Percentiles rank a stretch among this genome's conserved stretches.
Conservation (phyloP, 345 rosid species). For the Brassica nigra region DNA sequence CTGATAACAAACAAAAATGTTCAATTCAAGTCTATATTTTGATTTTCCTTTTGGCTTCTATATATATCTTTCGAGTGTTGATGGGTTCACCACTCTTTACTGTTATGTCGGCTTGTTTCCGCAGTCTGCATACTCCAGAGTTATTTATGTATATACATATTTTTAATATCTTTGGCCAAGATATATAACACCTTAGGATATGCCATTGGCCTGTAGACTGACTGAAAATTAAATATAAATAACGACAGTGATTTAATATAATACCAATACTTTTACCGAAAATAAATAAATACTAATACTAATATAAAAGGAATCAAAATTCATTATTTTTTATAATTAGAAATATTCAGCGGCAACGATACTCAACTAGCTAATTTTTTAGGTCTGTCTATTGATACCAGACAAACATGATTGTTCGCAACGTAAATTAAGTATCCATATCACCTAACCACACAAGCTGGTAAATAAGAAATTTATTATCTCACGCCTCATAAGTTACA, state of each 20-base stretch:
- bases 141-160: not conserved
- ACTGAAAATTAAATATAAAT: too few relatives aligned
- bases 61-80: slow-evolving; percentile 10
- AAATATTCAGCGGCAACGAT: too few relatives aligned
- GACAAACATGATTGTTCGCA: too few relatives aligned
- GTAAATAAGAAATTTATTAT: not conserved
- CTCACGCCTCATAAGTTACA: not conserved
- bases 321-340: too few relatives aligned
- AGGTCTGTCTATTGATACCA: too few relatives aligned
- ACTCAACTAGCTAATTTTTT: too few relatives aligned
- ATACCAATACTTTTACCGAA: too few relatives aligned
- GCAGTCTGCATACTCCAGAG: not conserved
- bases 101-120: not conserved
- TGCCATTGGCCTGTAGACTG: not conserved
- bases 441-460: too few relatives aligned
- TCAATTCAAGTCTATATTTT: slow-evolving; percentile 2
- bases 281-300: not conserved
- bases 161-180: not conserved
- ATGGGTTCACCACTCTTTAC: slow-evolving; percentile 5
- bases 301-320: not conserved
- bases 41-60: not conserved
- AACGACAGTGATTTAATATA: not conserved
- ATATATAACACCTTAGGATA: not conserved
- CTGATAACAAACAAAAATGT: not conserved
- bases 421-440: too few relatives aligned